Percentiles rank a stretch among this genome's conserved stretches.
phyloP scores from a whole-genome alignment of 768 basidiomycete genomes.

The Leucogyrophana mollusca region DNA sequence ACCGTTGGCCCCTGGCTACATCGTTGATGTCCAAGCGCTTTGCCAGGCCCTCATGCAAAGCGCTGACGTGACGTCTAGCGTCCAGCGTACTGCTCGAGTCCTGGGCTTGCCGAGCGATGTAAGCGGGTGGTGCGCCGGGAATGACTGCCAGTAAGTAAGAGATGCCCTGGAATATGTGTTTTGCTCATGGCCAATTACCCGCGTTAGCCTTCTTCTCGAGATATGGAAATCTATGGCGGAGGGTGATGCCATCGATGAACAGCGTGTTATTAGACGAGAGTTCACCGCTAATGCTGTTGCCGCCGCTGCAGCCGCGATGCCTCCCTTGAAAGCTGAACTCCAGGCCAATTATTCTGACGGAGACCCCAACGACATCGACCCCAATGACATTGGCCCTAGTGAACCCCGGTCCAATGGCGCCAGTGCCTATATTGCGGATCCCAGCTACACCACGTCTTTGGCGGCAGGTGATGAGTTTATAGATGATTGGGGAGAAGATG shows the following conservation, averaged over 20 bases:
- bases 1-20: slow-evolving; percentile 29
- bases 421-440: too few species aligned
- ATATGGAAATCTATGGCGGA: slow-evolving; percentile 49
- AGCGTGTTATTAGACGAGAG: slow-evolving; percentile 17
- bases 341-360: too few species aligned
- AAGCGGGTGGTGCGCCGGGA: slow-evolving; percentile 47
- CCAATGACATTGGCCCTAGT: too few species aligned
- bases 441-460: too few species aligned
- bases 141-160: slow-evolving; percentile 47
- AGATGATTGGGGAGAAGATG: too few species aligned
- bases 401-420: too few species aligned
- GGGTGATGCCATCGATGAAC: slow-evolving; percentile 46
- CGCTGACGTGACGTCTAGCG: slow-evolving; percentile 15
- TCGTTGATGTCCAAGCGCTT: slow-evolving; percentile 41
- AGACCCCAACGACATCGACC: too few species aligned
- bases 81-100: slow-evolving; percentile 31
- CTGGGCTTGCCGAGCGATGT: slow-evolving; percentile 32
- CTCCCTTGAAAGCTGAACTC: too few species aligned
- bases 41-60: slow-evolving; percentile 40
- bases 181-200: not conserved
- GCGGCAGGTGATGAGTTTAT: too few species aligned
- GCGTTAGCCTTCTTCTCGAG: slow-evolving; percentile 36
- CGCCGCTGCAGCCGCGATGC: too few species aligned
- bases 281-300: too few species aligned
- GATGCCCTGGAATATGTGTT: not conserved